Conservation (phyloP, 192 early-diverging fungal genomes). For the Lobosporangium transversale region DNA sequence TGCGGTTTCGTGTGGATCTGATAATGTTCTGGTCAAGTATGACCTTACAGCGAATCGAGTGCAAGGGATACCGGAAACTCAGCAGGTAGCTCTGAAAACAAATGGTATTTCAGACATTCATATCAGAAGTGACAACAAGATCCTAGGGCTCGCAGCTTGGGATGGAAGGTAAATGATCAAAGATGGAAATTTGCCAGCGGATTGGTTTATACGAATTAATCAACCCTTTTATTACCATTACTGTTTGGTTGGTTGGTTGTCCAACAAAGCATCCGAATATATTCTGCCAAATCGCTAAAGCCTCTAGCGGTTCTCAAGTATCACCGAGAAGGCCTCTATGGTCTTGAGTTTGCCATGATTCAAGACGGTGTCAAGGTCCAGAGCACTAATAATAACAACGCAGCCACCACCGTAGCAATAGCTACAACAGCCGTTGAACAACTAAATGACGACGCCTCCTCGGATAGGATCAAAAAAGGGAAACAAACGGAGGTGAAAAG, state of each 20-base stretch:
- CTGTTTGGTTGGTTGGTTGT: too few species aligned
- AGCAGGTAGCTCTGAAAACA: conserved; percentile 16
- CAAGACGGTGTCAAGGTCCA: background rate
- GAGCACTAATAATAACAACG: too few species aligned
- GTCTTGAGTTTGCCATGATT: conserved; percentile 42
- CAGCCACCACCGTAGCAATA: too few species aligned
- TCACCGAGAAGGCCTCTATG: conserved; percentile 51
- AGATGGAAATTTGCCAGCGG: background rate
- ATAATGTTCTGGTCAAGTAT: conserved; percentile 53
- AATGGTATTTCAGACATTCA: conserved; percentile 42
- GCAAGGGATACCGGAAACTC: conserved; percentile 31
- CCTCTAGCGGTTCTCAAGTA: conserved; percentile 54
- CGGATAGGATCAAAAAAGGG: background rate
- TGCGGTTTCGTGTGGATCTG: conserved; percentile 50
- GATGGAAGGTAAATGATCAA: conserved; percentile 45
- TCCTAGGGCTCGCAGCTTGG: conserved; percentile 55
- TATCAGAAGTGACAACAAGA: conserved; percentile 47
- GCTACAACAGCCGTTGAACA: background rate
- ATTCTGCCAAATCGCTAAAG: conserved; percentile 51
- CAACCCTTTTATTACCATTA: too few species aligned
- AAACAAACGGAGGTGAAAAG: background rate
- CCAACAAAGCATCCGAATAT: conserved; percentile 55
- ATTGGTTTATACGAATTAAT: too few species aligned
- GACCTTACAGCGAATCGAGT: conserved; percentile 2
- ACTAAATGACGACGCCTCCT: background rate